phyloP scores from a whole-genome alignment of 495 filamentous ascomycete species.

The Neurospora cerealis region DNA sequence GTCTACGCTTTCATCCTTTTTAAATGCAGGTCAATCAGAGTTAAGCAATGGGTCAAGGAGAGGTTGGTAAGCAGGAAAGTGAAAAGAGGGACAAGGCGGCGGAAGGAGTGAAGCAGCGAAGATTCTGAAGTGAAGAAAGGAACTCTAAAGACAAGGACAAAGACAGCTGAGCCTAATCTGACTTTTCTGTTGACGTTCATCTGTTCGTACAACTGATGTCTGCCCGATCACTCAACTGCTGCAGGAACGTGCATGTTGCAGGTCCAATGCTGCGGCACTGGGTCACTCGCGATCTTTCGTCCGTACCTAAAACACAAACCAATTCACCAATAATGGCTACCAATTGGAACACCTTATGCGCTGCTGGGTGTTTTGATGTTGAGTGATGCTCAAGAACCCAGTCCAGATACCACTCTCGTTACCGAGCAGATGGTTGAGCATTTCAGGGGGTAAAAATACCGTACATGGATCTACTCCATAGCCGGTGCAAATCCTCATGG shows the following conservation, averaged over 20 bases:
- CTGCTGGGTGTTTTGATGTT: neutral
- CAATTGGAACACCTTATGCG: neutral
- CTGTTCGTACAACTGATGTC: neutral
- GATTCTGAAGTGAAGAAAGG: neutral
- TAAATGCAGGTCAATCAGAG: neutral
- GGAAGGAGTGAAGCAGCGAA: neutral
- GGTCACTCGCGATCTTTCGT: neutral
- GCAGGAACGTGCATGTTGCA: neutral
- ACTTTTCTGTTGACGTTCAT: neutral
- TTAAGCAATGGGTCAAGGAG: neutral
- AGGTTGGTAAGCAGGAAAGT: neutral
- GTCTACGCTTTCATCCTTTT: neutral
- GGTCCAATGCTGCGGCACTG: neutral
- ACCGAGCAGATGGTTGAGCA: neutral
- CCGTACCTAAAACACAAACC: neutral
- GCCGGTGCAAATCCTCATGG: neutral
- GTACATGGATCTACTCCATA: neutral
- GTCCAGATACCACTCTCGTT: neutral
- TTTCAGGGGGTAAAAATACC: neutral
- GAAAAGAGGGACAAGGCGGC: neutral
- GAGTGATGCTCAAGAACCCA: neutral
- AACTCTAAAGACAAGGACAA: neutral
- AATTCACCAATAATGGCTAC: neutral
- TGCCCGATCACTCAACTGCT: neutral
- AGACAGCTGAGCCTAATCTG: neutral